Evolutionary conservation across 345 rosid species (phyloP), one percentile per base, ranked within the genome.

Genomic region (Pugionium dolabratum): DNA sequence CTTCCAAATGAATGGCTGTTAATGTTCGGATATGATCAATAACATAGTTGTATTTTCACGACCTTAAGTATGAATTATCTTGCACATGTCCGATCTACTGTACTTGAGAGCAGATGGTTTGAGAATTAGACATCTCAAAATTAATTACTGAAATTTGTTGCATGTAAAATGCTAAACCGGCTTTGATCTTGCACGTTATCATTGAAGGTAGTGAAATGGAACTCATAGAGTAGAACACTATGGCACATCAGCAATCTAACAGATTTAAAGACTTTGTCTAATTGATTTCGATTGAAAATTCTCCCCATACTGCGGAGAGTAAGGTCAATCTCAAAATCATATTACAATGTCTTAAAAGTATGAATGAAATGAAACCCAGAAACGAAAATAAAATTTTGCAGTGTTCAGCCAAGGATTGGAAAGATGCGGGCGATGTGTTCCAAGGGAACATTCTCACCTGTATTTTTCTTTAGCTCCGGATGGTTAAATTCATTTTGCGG

Each of bases 361-460:
- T 63, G 56, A 3, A 41, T 7, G 9, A 41, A 33, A 56, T 32
- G 10, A 71, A 49, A 40, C 6, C 32, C 3, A 28, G 54, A 34
- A 54, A 48, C 42, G 31, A 0, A 56, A 47, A 36, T 10, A 33
- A 48, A 48, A 6, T 4, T 27, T 41, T 33, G 32, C 31, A 9
- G n/a, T 8, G 40, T 64, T 93, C 78, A 90, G 56, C 93, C 84
- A n/a, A 94, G 92, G 71, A 94, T 88, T 50, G 96, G 97, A 75
- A 86, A 85, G 77, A 94, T 88, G 37, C 97, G 90, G 44, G 95
- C 82, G 5, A 94, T 77, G 73, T 86, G 96, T 69, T 90, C 97
- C 55, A 88, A 80, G 0, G 97, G 93, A 43, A 93, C 78, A 47
- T 67, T 80, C 61, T 85, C 96, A 8, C 81, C 81, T 3, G 80